These are phyloP conservation scores for Kwoniella pini DNA, from an alignment of 768 basidiomycete species.

Conservation along the genomic window DNA sequence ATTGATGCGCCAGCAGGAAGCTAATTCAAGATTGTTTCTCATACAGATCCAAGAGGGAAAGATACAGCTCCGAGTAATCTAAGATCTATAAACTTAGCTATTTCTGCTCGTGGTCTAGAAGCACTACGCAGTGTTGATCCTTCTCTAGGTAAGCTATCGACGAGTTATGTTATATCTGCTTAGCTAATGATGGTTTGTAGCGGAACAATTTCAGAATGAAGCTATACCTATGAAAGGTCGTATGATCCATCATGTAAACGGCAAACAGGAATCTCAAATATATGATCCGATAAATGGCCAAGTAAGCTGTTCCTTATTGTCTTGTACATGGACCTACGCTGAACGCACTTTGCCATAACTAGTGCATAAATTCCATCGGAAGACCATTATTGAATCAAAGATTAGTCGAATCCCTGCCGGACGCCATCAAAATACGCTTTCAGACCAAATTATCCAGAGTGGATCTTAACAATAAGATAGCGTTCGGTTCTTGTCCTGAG, in stretches of 20 bases:
- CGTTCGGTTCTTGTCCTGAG: conserved; percentile 25
- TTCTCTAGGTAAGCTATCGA: conserved; percentile 37
- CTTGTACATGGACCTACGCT: background rate
- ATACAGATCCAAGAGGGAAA: conserved; percentile 46
- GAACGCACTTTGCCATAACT: background rate
- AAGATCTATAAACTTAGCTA: conserved; percentile 93
- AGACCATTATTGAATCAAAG: conserved; percentile 81
- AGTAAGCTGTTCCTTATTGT: conserved; percentile 59
- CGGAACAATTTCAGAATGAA: conserved; percentile 59
- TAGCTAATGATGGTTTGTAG: too few relatives aligned
- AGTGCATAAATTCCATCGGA: conserved; percentile 95
- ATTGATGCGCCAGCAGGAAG: too few relatives aligned
- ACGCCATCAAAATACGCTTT: conserved; percentile 71
- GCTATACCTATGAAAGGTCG: conserved; percentile 93
- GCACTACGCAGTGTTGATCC: conserved; percentile 78
- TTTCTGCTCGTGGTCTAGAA: conserved; percentile 88
- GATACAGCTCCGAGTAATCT: conserved; percentile 38
- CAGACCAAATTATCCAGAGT: conserved; percentile 73
- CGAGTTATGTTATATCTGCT: too few relatives aligned
- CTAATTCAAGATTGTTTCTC: background rate
- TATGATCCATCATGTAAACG: conserved; percentile 82
- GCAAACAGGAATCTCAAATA: conserved; percentile 73
- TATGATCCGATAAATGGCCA: conserved; percentile 83
- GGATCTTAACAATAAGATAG: conserved; percentile 64
- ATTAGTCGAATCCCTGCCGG: conserved; percentile 74